Evolutionary conservation across 2,329 filamentous ascomycete species (phyloP).

Genomic region (Beauveria scarabaeidicola): DNA sequence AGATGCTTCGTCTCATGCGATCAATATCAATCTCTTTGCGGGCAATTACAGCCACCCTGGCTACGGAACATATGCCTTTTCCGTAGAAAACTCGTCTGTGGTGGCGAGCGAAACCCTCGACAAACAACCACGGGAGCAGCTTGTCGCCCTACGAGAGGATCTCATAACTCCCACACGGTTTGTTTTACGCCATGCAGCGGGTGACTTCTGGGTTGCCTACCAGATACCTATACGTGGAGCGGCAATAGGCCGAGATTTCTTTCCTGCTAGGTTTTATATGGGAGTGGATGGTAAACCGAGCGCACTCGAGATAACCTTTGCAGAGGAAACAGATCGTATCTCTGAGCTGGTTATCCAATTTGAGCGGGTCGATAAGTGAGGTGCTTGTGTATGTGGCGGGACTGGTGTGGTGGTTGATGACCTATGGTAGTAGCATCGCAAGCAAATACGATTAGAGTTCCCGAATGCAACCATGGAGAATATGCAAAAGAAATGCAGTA

Average conservation of each 20-base stretch:
- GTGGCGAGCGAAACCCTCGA: too few species aligned
- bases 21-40: slow-evolving; percentile 22
- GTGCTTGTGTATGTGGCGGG: background rate
- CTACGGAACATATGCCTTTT: slow-evolving; percentile 18
- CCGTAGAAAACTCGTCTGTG: background rate
- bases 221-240: background rate
- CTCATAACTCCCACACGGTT: background rate
- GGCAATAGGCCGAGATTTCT: background rate
- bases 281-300: background rate
- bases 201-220: slow-evolving; percentile 2
- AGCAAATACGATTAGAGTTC: background rate
- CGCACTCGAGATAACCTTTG: background rate
- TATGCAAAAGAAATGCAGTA: too few species aligned
- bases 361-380: background rate
- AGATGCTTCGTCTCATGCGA: slow-evolving; percentile 19
- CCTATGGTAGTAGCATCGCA: background rate
- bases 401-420: background rate
- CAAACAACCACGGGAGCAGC: background rate
- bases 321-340: background rate
- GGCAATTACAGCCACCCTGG: slow-evolving; percentile 34
- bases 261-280: background rate
- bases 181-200: background rate
- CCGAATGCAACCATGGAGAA: too few species aligned
- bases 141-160: background rate
- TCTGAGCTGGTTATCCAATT: background rate